Evolutionary conservation across 2,329 filamentous ascomycete genomes (phyloP).

Genomic region (Neodidymelliopsis sp.): DNA sequence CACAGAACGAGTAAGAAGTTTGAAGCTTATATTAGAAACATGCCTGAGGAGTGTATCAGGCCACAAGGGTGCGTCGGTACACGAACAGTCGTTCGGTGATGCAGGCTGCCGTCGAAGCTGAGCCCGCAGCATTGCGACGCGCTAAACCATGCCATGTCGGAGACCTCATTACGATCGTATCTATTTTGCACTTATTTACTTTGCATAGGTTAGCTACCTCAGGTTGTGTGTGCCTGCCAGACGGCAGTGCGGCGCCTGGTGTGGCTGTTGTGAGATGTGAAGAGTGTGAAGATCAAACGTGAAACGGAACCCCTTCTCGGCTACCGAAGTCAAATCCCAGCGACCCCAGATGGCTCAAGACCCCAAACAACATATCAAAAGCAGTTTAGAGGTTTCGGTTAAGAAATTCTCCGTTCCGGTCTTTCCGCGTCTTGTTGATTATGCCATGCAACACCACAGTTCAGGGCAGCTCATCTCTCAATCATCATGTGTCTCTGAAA

Average conservation of each 20-base stretch:
- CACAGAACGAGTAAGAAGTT: constrained; percentile 1
- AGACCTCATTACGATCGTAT: not conserved
- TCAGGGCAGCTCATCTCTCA: too few relatives aligned
- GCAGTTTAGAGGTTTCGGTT: too few relatives aligned
- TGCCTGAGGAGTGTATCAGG: constrained; percentile 18
- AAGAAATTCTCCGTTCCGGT: too few relatives aligned
- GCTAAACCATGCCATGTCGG: too few relatives aligned
- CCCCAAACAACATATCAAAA: not conserved
- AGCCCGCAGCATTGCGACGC: too few relatives aligned
- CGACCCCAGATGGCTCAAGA: not conserved
- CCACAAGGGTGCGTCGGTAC: not conserved
- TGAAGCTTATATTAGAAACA: constrained; percentile 16
- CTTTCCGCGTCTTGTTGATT: too few relatives aligned
- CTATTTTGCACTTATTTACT: too few relatives aligned
- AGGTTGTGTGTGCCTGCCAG: too few relatives aligned
- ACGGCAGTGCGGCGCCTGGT: not conserved
- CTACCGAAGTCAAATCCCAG: constrained; percentile 2
- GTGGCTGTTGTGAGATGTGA: constrained; percentile 10
- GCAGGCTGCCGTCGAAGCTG: not conserved
- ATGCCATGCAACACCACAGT: too few relatives aligned
- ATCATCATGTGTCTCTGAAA: too few relatives aligned
- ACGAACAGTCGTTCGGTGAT: not conserved
- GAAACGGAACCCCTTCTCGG: constrained; percentile 12
- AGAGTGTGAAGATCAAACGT: constrained; percentile 16
- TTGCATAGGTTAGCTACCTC: too few relatives aligned